Evolutionary conservation across 352 stramenopile genomes (phyloP).

Genomic region (Phytophthora fragariae): DNA sequence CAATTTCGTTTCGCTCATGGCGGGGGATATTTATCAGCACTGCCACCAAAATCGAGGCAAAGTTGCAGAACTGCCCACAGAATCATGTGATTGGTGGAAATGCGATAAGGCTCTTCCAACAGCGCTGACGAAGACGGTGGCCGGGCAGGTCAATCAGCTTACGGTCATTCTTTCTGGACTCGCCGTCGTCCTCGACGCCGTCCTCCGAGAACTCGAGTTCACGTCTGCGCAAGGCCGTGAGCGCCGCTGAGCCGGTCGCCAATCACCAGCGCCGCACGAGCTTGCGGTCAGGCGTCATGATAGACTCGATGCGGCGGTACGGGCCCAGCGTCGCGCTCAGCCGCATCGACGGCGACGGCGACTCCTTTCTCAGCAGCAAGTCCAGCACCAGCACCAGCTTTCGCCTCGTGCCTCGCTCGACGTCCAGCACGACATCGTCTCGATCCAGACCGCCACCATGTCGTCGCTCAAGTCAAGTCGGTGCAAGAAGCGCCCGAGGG

Average conservation of each 20-base stretch:
- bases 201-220: constrained; percentile 24
- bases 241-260: constrained; percentile 15
- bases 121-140: no score
- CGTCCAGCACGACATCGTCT: constrained; percentile 27
- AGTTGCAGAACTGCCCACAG: no score
- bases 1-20: no score
- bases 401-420: constrained; percentile 12
- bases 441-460: neutral
- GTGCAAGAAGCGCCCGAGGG: constrained; percentile 28
- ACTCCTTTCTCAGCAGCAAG: constrained; percentile 12
- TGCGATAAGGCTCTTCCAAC: no score
- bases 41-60: no score
- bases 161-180: constrained; percentile 15
- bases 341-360: constrained; percentile 21
- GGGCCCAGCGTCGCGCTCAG: constrained; percentile 18
- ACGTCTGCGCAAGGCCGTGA: constrained; percentile 23
- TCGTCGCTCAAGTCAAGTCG: no score
- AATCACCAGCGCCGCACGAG: constrained; percentile 18
- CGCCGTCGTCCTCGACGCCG: constrained; percentile 25
- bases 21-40: no score
- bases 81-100: no score
- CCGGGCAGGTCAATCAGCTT: no score
- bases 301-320: constrained; percentile 28
- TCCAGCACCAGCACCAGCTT: constrained; percentile 6
- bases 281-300: constrained; percentile 18